These are phyloP conservation scores for Jatropha podagrica DNA, from an alignment of 441 rosid species.

Conservation along the genomic window DNA sequence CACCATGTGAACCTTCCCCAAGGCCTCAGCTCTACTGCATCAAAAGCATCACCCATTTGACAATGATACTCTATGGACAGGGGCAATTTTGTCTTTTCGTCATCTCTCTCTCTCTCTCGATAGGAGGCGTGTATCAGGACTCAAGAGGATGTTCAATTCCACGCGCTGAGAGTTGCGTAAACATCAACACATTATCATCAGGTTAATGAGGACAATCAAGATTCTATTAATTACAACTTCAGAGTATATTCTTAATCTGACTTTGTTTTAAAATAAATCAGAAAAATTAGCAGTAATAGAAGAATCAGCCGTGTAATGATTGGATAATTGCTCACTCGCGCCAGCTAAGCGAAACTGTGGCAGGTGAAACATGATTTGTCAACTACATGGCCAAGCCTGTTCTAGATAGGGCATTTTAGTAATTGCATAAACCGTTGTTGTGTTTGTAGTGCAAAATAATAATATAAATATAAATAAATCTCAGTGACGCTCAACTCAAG, in stretches of 20 bases:
- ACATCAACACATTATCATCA: background rate
- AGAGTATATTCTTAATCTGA: background rate
- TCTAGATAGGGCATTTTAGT: constrained; percentile 18
- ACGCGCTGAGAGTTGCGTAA: background rate
- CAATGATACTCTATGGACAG: constrained; percentile 1
- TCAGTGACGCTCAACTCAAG: background rate
- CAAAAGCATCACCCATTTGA: background rate
- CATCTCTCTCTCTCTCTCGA: background rate
- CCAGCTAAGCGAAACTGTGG: background rate
- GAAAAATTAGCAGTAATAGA: too few relatives aligned
- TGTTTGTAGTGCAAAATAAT: background rate
- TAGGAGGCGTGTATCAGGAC: background rate
- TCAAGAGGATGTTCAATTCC: background rate
- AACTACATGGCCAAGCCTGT: too few relatives aligned
- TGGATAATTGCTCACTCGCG: too few relatives aligned
- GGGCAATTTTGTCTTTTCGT: constrained; percentile 15
- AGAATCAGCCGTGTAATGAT: too few relatives aligned
- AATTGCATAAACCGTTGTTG: constrained; percentile 6
- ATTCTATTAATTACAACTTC: background rate
- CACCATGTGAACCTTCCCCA: constrained; percentile 25
- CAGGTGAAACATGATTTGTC: background rate
- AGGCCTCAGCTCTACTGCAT: background rate
- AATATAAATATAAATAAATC: constrained; percentile 25
- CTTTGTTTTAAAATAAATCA: background rate
- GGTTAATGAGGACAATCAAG: background rate